phyloP scores from a whole-genome alignment of 768 basidiomycete genomes.

The Gymnopilus dilepis region DNA sequence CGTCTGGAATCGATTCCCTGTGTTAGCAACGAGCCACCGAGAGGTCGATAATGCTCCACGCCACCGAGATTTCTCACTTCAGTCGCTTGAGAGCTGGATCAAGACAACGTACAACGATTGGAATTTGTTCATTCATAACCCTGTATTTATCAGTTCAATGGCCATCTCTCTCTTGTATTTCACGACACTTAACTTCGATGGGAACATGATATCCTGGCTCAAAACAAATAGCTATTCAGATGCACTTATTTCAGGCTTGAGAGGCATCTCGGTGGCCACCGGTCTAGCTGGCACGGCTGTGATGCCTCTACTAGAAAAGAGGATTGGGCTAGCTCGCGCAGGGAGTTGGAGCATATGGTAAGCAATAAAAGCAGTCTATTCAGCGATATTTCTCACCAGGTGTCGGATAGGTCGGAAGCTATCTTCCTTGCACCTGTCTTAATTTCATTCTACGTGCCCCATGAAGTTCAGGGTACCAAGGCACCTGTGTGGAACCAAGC shows the following conservation, averaged over 20 bases:
- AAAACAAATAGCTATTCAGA: slow-evolving; percentile 51
- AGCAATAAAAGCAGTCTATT: slow-evolving; percentile 2
- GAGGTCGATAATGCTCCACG: neutral
- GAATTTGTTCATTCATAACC: slow-evolving; percentile 20
- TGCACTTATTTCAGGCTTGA: slow-evolving; percentile 54
- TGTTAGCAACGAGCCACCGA: slow-evolving; percentile 25
- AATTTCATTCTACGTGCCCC: slow-evolving; percentile 18
- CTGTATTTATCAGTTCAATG: slow-evolving; percentile 25
- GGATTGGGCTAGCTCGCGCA: slow-evolving; percentile 49
- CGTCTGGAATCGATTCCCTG: slow-evolving; percentile 43
- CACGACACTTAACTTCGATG: slow-evolving; percentile 44
- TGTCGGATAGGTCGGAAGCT: slow-evolving; percentile 48
- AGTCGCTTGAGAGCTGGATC: slow-evolving; percentile 24
- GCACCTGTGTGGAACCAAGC: slow-evolving; percentile 37
- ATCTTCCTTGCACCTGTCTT: slow-evolving; percentile 51
- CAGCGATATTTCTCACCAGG: neutral
- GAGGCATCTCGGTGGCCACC: slow-evolving; percentile 48
- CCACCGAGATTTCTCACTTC: neutral
- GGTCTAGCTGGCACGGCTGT: slow-evolving; percentile 52
- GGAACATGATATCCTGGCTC: slow-evolving; percentile 55
- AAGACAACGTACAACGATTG: slow-evolving; percentile 21
- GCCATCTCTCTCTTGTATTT: slow-evolving; percentile 17
- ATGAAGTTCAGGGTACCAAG: slow-evolving; percentile 16
- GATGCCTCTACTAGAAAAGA: slow-evolving; percentile 46
- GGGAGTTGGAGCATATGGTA: slow-evolving; percentile 59